Evolutionary conservation across 257 asterid species (phyloP).

Genomic region (Avicennia marina): DNA sequence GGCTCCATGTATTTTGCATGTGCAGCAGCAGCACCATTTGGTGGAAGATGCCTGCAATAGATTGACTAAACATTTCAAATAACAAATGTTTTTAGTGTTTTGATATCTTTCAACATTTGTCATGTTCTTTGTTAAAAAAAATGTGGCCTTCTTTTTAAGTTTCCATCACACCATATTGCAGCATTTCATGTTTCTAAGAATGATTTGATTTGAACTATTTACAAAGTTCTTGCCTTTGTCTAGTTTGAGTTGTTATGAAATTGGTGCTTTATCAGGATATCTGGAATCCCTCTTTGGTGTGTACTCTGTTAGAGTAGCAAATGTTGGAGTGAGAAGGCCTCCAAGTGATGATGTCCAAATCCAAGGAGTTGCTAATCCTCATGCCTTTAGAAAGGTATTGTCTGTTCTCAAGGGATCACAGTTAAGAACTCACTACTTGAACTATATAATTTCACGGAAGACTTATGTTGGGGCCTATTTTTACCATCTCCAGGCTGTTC

Average conservation of each 20-base stretch:
- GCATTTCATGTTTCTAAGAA: not conserved
- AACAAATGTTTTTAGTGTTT: not conserved
- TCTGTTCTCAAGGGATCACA: slow-evolving; percentile 6
- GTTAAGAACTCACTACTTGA: not conserved
- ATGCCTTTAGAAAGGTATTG: slow-evolving; percentile 61
- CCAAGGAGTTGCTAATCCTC: slow-evolving; percentile 64
- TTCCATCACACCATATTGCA: not conserved
- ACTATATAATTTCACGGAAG: not conserved
- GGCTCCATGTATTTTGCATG: not conserved
- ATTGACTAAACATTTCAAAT: not conserved
- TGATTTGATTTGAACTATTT: not conserved
- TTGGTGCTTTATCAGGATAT: slow-evolving; percentile 44
- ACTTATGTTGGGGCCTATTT: not conserved
- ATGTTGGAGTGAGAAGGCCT: slow-evolving; percentile 68
- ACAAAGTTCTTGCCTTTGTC: not conserved
- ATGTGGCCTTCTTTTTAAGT: not conserved
- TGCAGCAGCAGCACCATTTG: slow-evolving; percentile 1
- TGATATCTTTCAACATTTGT: not conserved
- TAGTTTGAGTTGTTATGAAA: slow-evolving; percentile 2
- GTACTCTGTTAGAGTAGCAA: slow-evolving; percentile 66
- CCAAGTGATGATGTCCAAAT: slow-evolving; percentile 69
- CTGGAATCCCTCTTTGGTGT: slow-evolving; percentile 61
- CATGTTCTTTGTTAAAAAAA: not conserved
- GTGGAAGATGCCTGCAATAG: slow-evolving; percentile 1
- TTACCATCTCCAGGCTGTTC: slow-evolving; percentile 55